Percentiles rank a stretch among this genome's conserved stretches.
Evolutionary conservation across 1,139 yeast species (phyloP).

Genomic region (Suhomyces maxii): DNA sequence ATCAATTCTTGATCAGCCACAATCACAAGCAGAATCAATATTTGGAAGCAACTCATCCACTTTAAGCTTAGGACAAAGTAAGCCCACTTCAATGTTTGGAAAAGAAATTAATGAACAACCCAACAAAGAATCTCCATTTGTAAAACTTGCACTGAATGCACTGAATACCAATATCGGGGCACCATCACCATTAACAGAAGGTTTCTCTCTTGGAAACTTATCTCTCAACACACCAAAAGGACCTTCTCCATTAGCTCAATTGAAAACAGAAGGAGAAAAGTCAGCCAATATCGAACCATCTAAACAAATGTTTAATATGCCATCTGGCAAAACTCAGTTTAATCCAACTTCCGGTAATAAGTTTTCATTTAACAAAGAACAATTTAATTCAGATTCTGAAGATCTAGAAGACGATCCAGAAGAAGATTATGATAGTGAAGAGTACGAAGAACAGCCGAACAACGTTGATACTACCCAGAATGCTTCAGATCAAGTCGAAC

Average conservation of each 20-base stretch:
- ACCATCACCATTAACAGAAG: neutral
- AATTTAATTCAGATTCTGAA: neutral
- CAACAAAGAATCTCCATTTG: slow-evolving; percentile 1
- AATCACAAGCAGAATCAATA: too few species aligned
- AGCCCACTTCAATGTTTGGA: too few species aligned
- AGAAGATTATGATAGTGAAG: neutral
- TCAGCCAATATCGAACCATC: too few species aligned
- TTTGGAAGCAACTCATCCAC: too few species aligned
- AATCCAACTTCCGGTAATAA: too few species aligned
- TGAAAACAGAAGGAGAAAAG: neutral
- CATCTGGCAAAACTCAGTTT: too few species aligned
- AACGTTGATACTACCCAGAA: too few species aligned
- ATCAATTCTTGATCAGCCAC: too few species aligned
- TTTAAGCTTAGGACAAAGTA: too few species aligned
- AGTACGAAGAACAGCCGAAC: neutral
- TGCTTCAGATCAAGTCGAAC: neutral
- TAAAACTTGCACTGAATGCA: slow-evolving; percentile 6
- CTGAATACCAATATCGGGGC: slow-evolving; percentile 13
- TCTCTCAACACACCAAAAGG: neutral
- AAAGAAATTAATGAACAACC: too few species aligned
- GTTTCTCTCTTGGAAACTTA: slow-evolving; percentile 9
- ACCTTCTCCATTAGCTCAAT: slow-evolving; percentile 15
- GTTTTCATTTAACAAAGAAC: neutral
- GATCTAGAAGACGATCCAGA: neutral
- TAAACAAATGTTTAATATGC: too few species aligned